These are phyloP conservation scores for Cladosporium sphaerospermum DNA, from an alignment of 2,329 filamentous ascomycete species.

Conservation along the genomic window DNA sequence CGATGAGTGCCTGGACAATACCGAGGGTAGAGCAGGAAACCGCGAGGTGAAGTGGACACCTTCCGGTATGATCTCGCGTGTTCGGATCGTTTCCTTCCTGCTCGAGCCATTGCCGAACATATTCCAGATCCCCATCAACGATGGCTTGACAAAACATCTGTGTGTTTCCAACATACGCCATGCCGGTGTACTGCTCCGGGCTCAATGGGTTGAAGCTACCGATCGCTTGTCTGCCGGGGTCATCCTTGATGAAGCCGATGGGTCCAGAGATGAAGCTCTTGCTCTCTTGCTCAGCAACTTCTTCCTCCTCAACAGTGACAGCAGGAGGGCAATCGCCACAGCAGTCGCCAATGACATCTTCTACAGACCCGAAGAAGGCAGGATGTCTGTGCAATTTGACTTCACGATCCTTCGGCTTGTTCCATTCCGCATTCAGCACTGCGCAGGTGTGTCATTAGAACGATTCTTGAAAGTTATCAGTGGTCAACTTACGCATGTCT, in stretches of 20 bases:
- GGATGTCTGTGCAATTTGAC: slow-evolving; percentile 78
- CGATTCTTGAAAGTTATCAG: too few species aligned
- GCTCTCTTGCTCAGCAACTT: slow-evolving; percentile 63
- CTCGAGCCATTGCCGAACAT: slow-evolving; percentile 62
- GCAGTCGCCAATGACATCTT: slow-evolving; percentile 73
- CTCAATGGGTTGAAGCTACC: slow-evolving; percentile 74
- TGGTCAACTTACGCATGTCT: slow-evolving; percentile 47
- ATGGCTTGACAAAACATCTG: slow-evolving; percentile 74
- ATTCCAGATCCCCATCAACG: slow-evolving; percentile 63
- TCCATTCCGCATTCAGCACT: slow-evolving; percentile 81
- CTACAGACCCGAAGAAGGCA: slow-evolving; percentile 71
- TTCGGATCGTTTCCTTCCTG: slow-evolving; percentile 67
- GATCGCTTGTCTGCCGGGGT: slow-evolving; percentile 70
- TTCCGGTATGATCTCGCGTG: slow-evolving; percentile 68
- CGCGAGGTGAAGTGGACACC: slow-evolving; percentile 73
- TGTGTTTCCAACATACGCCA: slow-evolving; percentile 82
- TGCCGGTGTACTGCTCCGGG: slow-evolving; percentile 80
- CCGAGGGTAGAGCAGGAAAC: slow-evolving; percentile 61
- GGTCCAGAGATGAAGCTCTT: slow-evolving; percentile 71
- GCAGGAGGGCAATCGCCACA: slow-evolving; percentile 72
- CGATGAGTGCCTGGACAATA: slow-evolving; percentile 64
- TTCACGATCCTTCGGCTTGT: slow-evolving; percentile 65
- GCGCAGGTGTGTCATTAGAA: background rate
- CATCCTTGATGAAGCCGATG: slow-evolving; percentile 69
- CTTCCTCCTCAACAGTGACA: slow-evolving; percentile 62